Evolutionary conservation across 345 rosid species (phyloP), one percentile per base, ranked within the genome.

Genomic region (Pseudoturritis turrita): DNA sequence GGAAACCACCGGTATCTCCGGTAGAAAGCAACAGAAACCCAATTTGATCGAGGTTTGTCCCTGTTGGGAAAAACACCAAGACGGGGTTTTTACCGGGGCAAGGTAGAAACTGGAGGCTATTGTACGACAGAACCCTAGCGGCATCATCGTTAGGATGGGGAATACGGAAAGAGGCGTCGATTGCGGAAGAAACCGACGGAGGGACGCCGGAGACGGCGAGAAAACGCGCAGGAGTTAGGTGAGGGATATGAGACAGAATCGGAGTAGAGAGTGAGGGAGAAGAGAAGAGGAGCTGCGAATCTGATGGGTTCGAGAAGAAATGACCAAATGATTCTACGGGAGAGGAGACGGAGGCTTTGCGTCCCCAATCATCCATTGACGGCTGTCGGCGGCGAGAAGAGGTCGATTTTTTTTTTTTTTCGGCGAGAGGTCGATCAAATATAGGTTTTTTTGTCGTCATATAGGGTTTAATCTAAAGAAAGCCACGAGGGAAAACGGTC

Each of bases 11-110:
- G 2, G 73, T 63, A 21, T 73, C 82, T 50, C 60, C 69, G 7
- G 72, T 74, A 7, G 80, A 70, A 70, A 90, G 70, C 23, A 73
- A 22, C 35, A 87, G 40, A 73, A 74, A 90, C 22, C 97, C 97
- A 40, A 90, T 70, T 26, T 80, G 87, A 51, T 90, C 90, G 57
- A 78, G 85, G 64, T 90, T 86, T 47, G 54, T 31, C 3, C 92
- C 94, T 0, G 89, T 84, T 0, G 95, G 78, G 72, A 90, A 88
- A 81, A 90, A 88, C 64, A 80, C 80, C 46, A 84, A 45, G 40
- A 64, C 74, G 6, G 65, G 22, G 22, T 65, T 43, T 19, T 53
- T 54, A 61, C 22, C 36, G 0, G 82, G 87, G 61, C 61, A 76
- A 35, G 70, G 75, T 17, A 88, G 88, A 59, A 88, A 73, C 57